These are phyloP conservation scores for Sugiyamaella chiloensis DNA, from an alignment of 805 yeast species.

Conservation along the genomic window DNA sequence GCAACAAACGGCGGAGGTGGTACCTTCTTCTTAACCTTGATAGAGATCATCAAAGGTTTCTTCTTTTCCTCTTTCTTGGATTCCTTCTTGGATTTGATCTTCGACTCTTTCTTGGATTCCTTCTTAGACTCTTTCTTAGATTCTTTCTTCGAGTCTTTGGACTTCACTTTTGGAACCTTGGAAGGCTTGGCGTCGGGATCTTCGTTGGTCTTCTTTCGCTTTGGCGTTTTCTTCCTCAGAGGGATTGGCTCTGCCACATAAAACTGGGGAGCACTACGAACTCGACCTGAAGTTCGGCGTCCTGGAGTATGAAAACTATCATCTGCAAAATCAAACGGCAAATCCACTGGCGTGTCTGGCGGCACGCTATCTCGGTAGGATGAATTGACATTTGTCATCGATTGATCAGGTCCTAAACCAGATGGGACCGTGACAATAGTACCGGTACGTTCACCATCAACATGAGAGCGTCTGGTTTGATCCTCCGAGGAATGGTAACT, in stretches of 20 bases:
- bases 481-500: background rate
- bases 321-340: background rate
- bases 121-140: constrained; percentile 4
- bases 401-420: no score
- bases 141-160: constrained; percentile 4
- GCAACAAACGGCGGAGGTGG: constrained; percentile 17
- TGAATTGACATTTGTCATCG: no score
- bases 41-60: constrained; percentile 2
- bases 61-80: background rate
- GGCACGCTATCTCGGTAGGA: no score
- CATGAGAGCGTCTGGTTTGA: background rate
- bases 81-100: constrained; percentile 1
- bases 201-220: constrained; percentile 15
- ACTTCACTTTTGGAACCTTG: constrained; percentile 7
- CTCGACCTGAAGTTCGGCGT: constrained; percentile 19
- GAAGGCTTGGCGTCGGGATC: constrained; percentile 10
- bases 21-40: constrained; percentile 6
- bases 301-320: background rate
- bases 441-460: no score
- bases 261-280: constrained; percentile 16
- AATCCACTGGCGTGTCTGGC: no score
- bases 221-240: constrained; percentile 7
- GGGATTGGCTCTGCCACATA: constrained; percentile 18
- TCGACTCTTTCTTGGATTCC: constrained; percentile 1
- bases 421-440: no score